Evolutionary conservation across 495 filamentous ascomycete genomes (phyloP), one percentile per base, ranked within the genome.

Genomic region (Daldinia bambusicola): DNA sequence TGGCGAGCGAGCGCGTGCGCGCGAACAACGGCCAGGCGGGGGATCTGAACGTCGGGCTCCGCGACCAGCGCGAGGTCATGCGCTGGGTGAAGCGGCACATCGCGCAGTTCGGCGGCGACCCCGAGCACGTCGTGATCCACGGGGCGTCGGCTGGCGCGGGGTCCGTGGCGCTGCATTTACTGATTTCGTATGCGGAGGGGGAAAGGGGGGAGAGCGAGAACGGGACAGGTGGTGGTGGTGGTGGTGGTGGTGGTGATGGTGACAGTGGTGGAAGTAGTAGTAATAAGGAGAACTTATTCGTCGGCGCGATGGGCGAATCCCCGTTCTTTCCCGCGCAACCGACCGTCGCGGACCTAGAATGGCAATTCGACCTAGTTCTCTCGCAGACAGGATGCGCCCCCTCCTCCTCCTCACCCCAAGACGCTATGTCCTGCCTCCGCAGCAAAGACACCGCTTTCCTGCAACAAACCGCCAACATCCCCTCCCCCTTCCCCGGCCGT

Each of bases 101-200:
- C 26, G 77, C 78, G 37, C 62, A 91, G 82, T 93, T 94, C 65
- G 92, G 91, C 30, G 91, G 92, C 36, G 86, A 94, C 69, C 90
- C 91, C 1, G 70, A 85, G 12, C 90, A 91, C 67, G 87, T 93
- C 22, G 88, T 90, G 22, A 87, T 93, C 36, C 87, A 89, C 66
- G 90, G 92, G 55, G 87, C 85, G n/a, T 91, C 89, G 31, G 92
- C 91, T 6, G 92, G 92, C 13, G 91, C 85, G 5, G 89, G 81
- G 1, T 88, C 88, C 0, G 85, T 93, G 2, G 87, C 86, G 14
- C 80, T 93, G 55, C 88, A 92, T 31, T 83, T 93, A 30, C 82
- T 88, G 2, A 61, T 65, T 4, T 89, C 91, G 0, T 89, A 92
- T 60, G 77, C 74, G 16, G 77, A 36, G 32, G 32, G 16, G n/a